Evolutionary conservation across 1,139 yeast genomes (phyloP), one percentile per base, ranked within the genome.

Genomic region (Suhomyces coccinellae): DNA sequence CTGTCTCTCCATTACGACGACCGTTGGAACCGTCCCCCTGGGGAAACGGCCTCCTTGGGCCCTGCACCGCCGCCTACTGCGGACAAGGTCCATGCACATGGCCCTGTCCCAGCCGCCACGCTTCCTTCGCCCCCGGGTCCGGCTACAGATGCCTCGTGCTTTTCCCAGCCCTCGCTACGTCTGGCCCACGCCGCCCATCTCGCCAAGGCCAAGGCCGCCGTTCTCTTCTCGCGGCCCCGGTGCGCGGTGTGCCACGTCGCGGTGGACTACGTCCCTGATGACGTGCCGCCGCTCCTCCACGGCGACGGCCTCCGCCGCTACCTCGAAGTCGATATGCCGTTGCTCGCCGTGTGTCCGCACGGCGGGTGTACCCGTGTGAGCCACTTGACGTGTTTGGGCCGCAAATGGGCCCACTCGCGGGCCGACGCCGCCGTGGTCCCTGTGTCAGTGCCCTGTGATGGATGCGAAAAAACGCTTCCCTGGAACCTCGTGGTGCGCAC

Each of bases 301-400:
- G 13, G 17, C 10, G 11, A 10, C 6, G 30, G n/a, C 10, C 22
- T 15, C 12, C 34, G 27, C 24, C 24, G 16, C 10, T 38, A 14
- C 22, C 24, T 44, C 15, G 15, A 24, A 13, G 2, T 12, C 10
- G 35, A 35, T 20, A 42, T 45, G 38, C 59, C 59, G 4, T 43
- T 59, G 10, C 52, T 74, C 4, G 68, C 72, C 0, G 56, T 71
- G 9, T 79, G 84, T 43, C 56, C 61, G 24, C 61, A 66, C 10
- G 36, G 11, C 12, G 17, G 10, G 16, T 78, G 83, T 53, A 49
- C 54, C 4, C 53, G 57, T 10, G 53, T 67, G 2, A 61, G 65
- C 22, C 85, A 82, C 58, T 54, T 81, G 31, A 34, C 57, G 0
- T 82, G 87, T 53, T 54, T 78, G 38, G 69, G 74, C 3, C 49